phyloP scores from a whole-genome alignment of 2,329 filamentous ascomycete genomes.

The Penicillium sp. region DNA sequence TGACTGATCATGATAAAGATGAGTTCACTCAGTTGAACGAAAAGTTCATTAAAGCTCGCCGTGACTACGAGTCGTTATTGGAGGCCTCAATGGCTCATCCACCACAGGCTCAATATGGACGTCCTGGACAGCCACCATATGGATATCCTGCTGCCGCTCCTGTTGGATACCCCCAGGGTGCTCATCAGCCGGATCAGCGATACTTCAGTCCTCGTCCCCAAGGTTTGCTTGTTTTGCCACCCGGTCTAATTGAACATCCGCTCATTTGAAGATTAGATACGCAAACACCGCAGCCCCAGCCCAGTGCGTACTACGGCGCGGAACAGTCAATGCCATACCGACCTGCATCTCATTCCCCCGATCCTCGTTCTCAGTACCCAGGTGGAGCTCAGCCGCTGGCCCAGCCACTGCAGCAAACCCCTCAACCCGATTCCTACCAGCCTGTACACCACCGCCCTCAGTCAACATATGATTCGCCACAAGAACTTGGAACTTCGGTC shows the following conservation, averaged over 20 bases:
- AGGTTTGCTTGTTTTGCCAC: constrained; percentile 34
- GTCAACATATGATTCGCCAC: constrained; percentile 71
- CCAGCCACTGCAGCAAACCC: constrained; percentile 50
- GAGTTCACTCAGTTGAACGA: constrained; percentile 98
- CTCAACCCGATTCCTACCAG: constrained; percentile 53
- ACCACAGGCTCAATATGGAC: constrained; percentile 76
- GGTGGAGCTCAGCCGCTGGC: constrained; percentile 30
- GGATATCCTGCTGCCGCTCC: constrained; percentile 39
- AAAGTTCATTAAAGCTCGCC: constrained; percentile 97
- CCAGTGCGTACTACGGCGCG: constrained; percentile 67
- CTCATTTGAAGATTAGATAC: constrained; percentile 26
- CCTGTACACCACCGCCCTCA: constrained; percentile 60
- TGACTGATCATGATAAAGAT: constrained; percentile 58
- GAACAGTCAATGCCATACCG: constrained; percentile 53
- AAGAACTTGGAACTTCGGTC: constrained; percentile 76
- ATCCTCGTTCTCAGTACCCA: constrained; percentile 42
- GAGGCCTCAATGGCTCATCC: constrained; percentile 96
- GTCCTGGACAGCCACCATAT: constrained; percentile 50
- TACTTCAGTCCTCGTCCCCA: constrained; percentile 65
- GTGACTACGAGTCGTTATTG: constrained; percentile 94
- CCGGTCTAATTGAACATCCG: neutral
- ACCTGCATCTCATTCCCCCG: constrained; percentile 46
- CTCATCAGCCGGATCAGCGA: constrained; percentile 62
- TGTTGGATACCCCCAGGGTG: constrained; percentile 36
- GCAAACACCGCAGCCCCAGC: constrained; percentile 50